phyloP scores from a whole-genome alignment of 106 monocot genomes.

The Dactylorhiza incarnata region DNA sequence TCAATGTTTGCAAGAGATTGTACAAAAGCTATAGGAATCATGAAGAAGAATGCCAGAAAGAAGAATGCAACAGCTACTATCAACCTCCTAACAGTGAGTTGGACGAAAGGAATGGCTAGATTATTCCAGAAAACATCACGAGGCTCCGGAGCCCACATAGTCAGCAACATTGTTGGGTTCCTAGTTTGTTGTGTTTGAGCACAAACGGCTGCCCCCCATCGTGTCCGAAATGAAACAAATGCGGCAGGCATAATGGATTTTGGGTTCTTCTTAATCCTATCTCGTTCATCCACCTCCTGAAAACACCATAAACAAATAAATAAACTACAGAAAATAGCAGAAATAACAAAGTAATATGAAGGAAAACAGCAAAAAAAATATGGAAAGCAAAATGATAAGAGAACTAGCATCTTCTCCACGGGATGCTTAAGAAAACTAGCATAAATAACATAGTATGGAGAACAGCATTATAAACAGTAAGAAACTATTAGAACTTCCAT shows the following conservation, averaged over 20 bases:
- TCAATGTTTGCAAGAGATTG: conserved; percentile 66
- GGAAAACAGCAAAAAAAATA: no score
- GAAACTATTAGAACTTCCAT: background rate
- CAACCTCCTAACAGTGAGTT: conserved; percentile 33
- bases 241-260: conserved; percentile 46
- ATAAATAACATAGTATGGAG: background rate
- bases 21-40: conserved; percentile 59
- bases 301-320: background rate
- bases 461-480: background rate
- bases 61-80: conserved; percentile 48
- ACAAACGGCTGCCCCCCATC: conserved; percentile 69
- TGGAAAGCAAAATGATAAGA: background rate
- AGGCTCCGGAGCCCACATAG: conserved; percentile 66
- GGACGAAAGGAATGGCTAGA: conserved; percentile 54
- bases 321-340: background rate
- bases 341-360: background rate
- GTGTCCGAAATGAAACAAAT: conserved; percentile 60
- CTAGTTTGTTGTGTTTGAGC: conserved; percentile 64
- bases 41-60: conserved; percentile 66
- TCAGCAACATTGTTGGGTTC: conserved; percentile 52
- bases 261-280: conserved; percentile 25
- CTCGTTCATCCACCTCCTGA: conserved; percentile 39
- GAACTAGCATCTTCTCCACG: background rate
- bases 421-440: background rate
- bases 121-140: conserved; percentile 66